phyloP scores from a whole-genome alignment of 805 yeast species.

The Wickerhamomyces tratensis region DNA sequence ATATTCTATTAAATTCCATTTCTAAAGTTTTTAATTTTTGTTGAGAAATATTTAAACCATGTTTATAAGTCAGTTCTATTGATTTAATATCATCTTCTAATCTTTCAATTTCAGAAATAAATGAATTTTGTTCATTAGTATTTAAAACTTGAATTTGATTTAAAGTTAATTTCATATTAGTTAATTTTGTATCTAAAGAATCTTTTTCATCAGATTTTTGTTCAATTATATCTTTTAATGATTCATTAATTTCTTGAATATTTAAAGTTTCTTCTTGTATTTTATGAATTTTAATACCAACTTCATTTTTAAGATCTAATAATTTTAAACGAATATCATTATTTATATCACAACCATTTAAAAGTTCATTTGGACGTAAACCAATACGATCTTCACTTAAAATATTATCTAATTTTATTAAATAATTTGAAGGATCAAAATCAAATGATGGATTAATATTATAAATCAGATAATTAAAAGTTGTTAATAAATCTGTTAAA shows the following conservation, averaged over 20 bases:
- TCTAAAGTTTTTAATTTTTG: constrained; percentile 40
- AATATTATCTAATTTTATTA: constrained; percentile 30
- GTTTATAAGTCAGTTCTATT: constrained; percentile 37
- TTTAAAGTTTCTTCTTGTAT: constrained; percentile 48
- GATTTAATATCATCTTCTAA: constrained; percentile 48
- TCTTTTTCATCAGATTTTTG: constrained; percentile 52
- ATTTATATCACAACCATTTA: constrained; percentile 30
- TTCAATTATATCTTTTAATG: constrained; percentile 40
- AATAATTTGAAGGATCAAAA: constrained; percentile 23
- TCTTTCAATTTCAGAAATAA: constrained; percentile 57
- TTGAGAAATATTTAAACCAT: constrained; percentile 38
- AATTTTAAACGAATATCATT: constrained; percentile 25
- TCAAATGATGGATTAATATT: constrained; percentile 28
- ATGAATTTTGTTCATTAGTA: constrained; percentile 40
- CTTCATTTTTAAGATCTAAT: constrained; percentile 33
- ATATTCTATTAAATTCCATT: constrained; percentile 41
- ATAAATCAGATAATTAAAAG: constrained; percentile 46
- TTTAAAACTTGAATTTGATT: constrained; percentile 47
- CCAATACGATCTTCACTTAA: constrained; percentile 35
- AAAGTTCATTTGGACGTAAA: constrained; percentile 29
- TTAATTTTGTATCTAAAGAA: constrained; percentile 44
- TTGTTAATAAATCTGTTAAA: constrained; percentile 40
- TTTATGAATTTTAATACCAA: constrained; percentile 34
- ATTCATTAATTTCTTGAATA: constrained; percentile 50
- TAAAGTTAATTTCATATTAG: constrained; percentile 39